Evolutionary conservation across 306 rosid genomes (phyloP), one percentile per base, ranked within the genome.

Genomic region (Lathyrus tuberosus): DNA sequence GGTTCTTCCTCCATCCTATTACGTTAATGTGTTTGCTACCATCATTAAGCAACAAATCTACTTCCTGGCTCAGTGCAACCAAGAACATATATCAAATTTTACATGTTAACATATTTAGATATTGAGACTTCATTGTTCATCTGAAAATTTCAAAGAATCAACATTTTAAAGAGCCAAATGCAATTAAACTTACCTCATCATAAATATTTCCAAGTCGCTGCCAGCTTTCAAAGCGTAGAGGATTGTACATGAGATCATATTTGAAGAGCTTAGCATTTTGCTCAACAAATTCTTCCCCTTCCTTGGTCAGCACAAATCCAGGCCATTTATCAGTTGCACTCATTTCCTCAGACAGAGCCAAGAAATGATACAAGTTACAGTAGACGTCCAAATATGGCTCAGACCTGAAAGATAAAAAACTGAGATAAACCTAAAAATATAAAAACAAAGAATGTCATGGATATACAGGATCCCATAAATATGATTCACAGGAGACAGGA

Each of bases 321-420:
- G 98, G 89, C 92, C 97, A 90, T 76, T 94, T 94, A 83, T 94
- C 98, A 9, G 98, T 90, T 48, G 98, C 96, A 62, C 86, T 94
- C 94, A 87, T 90, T 73, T 94, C 98, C 87, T 94, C 98, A 24
- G 97, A 90, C 79, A 86, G 84, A 76, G 97, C 98, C 58, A 88
- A 86, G 81, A 88, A 86, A 88, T 88, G 87, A 87, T 90, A 94
- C 84, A 94, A 79, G 87, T 90, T 88, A 77, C 88, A 70, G 76
- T 88, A 94, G 75, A 94, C 94, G 75, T 90, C 98, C 82, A 88
- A 81, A 80, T 94, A 94, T 65, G 96, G 87, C 64, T 90, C 95
- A 49, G 95, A 85, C 88, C 98, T 94, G 90, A 87, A 83, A 76
- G 71, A 70, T 69, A 80, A 52, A 68, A 65, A 70, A 77, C 22